Conservation (phyloP, 495 filamentous ascomycete genomes). For the Bathelium albidoporum region DNA sequence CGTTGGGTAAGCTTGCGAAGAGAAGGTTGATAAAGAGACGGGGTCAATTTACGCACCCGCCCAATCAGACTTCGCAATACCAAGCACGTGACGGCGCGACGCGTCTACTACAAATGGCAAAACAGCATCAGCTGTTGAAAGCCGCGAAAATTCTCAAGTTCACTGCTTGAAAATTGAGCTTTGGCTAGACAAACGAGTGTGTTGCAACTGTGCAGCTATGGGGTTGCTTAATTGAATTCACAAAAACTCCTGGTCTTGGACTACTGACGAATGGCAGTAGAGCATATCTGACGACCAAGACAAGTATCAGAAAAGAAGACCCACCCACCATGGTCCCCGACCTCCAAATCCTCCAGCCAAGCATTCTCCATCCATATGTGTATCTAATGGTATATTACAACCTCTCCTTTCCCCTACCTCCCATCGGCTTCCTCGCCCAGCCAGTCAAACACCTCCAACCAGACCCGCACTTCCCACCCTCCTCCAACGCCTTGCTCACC, state of each 20-base stretch:
- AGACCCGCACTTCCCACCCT: conserved; percentile 65
- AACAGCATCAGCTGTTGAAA: too few relatives aligned
- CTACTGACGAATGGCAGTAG: neutral
- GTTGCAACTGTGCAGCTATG: neutral
- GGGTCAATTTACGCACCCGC: too few relatives aligned
- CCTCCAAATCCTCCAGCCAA: neutral
- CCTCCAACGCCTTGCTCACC: conserved; percentile 70
- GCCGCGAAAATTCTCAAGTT: too few relatives aligned
- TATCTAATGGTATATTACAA: too few relatives aligned
- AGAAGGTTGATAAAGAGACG: too few relatives aligned
- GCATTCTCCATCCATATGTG: neutral
- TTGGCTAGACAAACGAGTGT: neutral
- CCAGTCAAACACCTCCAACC: conserved; percentile 83
- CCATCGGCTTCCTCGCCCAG: conserved; percentile 64
- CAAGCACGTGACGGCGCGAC: too few relatives aligned
- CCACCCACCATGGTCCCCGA: too few relatives aligned
- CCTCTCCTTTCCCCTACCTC: neutral
- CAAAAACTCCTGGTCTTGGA: neutral
- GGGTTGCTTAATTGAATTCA: neutral
- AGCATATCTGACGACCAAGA: neutral
- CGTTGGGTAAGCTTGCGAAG: neutral
- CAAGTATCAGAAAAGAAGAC: neutral
- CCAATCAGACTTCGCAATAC: too few relatives aligned
- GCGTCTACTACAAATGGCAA: too few relatives aligned
- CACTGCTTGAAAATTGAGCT: neutral